Evolutionary conservation across 1,284 basidiomycete species (phyloP).

Genomic region (Sutorius eximius): DNA sequence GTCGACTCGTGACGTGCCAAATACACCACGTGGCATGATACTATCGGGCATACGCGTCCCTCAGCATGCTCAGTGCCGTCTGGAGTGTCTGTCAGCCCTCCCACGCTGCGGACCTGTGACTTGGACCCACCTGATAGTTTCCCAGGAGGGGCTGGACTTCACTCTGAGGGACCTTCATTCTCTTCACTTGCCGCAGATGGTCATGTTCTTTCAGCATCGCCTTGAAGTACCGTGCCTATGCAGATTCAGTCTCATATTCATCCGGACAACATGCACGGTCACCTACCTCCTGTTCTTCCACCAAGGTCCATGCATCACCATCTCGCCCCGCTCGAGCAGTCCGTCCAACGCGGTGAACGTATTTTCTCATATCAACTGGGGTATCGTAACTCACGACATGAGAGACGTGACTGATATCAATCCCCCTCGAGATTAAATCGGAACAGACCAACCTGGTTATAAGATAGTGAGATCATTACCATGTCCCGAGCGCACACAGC

Average conservation of each 20-base stretch:
- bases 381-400: conserved; percentile 95
- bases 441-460: conserved; percentile 82
- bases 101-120: neutral
- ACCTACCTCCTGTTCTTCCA: conserved; percentile 90
- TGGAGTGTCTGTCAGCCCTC: conserved; percentile 18
- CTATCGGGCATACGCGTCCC: conserved; percentile 37
- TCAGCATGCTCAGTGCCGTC: conserved; percentile 40
- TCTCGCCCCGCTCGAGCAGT: conserved; percentile 88
- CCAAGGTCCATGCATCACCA: conserved; percentile 91
- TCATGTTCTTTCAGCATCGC: conserved; percentile 75
- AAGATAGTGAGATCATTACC: conserved; percentile 12
- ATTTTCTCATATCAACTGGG: conserved; percentile 96
- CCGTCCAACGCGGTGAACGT: conserved; percentile 93
- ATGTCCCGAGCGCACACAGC: conserved; percentile 28
- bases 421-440: conserved; percentile 94
- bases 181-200: conserved; percentile 73
- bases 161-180: conserved; percentile 66
- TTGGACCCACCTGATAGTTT: conserved; percentile 61
- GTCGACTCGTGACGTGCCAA: neutral
- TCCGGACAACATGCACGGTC: neutral
- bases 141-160: conserved; percentile 57
- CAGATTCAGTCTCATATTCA: neutral
- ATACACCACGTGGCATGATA: neutral
- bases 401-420: conserved; percentile 88
- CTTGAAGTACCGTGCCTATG: conserved; percentile 86